Evolutionary conservation across 2,329 filamentous ascomycete species (phyloP).

Genomic region (Calonectria pauciramosa): DNA sequence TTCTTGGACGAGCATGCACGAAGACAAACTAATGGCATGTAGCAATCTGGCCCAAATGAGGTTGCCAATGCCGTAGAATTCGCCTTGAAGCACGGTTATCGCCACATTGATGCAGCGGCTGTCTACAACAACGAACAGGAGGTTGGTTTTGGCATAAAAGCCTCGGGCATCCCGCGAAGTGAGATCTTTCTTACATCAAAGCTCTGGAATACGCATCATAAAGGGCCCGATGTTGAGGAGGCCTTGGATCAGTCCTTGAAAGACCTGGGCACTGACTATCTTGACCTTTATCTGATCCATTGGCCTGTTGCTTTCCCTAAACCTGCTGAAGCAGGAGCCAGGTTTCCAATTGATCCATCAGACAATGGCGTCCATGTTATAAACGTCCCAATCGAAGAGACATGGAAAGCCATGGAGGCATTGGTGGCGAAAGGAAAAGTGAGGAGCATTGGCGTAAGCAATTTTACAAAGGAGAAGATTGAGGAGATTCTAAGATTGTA

Average conservation of each 20-base stretch:
- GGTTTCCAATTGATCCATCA: conserved; percentile 51
- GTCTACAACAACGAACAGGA: conserved; percentile 59
- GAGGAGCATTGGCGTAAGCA: conserved; percentile 63
- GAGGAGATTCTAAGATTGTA: conserved; percentile 50
- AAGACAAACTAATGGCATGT: neutral
- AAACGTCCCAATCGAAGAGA: conserved; percentile 60
- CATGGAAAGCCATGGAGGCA: conserved; percentile 63
- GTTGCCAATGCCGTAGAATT: conserved; percentile 53
- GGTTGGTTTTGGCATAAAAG: conserved; percentile 54
- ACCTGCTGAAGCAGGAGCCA: conserved; percentile 55
- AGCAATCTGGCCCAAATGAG: conserved; percentile 63
- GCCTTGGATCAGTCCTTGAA: conserved; percentile 60
- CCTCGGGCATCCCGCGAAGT: conserved; percentile 49
- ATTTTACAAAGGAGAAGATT: conserved; percentile 60
- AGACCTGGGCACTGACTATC: conserved; percentile 63
- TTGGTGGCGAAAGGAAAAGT: conserved; percentile 55
- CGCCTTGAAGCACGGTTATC: conserved; percentile 59
- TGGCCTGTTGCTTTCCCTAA: conserved; percentile 61
- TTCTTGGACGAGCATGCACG: neutral
- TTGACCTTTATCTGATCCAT: conserved; percentile 65
- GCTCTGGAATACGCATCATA: conserved; percentile 69
- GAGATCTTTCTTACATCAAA: conserved; percentile 67
- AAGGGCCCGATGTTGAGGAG: conserved; percentile 58
- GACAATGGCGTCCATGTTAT: conserved; percentile 54
- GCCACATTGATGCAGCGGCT: conserved; percentile 62